phyloP scores from a whole-genome alignment of 2,329 filamentous ascomycete genomes.

The Albophoma yamanashiensis region DNA sequence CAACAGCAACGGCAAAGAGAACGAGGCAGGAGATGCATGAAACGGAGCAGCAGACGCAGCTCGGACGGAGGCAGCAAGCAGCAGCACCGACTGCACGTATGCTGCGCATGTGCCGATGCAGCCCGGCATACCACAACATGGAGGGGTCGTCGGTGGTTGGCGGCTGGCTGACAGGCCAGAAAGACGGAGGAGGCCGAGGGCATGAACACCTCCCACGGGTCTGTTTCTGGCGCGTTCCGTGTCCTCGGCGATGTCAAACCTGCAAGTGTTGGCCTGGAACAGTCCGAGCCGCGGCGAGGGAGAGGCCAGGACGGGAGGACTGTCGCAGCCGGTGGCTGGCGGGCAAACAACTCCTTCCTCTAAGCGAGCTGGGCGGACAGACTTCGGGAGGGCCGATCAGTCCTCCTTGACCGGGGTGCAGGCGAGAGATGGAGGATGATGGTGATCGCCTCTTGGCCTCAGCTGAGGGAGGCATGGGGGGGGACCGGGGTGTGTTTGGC shows the following conservation, averaged over 20 bases:
- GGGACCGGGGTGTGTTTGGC: neutral
- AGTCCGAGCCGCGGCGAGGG: neutral
- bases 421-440: neutral
- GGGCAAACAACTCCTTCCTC: neutral
- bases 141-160: neutral
- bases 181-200: neutral
- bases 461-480: neutral
- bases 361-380: neutral
- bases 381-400: neutral
- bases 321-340: neutral
- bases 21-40: neutral
- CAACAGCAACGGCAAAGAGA: neutral
- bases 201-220: neutral
- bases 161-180: neutral
- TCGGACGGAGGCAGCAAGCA: neutral
- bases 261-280: neutral
- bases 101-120: slow-evolving; percentile 19
- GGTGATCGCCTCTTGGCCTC: neutral
- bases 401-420: neutral
- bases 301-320: neutral
- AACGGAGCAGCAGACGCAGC: neutral
- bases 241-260: neutral
- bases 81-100: slow-evolving; percentile 19
- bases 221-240: neutral
- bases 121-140: neutral